Percentiles rank a stretch among this genome's conserved stretches.
Evolutionary conservation across 1,284 basidiomycete genomes (phyloP).

Genomic region (Heterobasidion occidentale): DNA sequence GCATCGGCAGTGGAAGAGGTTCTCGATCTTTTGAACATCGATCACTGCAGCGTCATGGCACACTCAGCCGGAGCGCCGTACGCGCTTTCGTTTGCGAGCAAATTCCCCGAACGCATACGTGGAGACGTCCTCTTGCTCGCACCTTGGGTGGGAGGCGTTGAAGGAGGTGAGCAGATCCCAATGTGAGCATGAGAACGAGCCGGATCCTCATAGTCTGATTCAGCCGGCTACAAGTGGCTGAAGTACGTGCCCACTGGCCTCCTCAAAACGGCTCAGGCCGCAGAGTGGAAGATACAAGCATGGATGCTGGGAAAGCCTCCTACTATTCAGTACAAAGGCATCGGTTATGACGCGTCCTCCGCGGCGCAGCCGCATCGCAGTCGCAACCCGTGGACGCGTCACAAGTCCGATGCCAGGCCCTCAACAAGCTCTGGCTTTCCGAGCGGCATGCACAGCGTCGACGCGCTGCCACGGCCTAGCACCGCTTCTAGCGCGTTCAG

Average conservation of each 20-base stretch:
- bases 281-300: slow-evolving; percentile 93
- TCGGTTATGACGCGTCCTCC: slow-evolving; percentile 52
- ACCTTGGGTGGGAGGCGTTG: slow-evolving; percentile 93
- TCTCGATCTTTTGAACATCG: slow-evolving; percentile 72
- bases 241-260: slow-evolving; percentile 94
- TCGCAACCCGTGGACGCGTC: slow-evolving; percentile 11
- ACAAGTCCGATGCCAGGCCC: slow-evolving; percentile 16
- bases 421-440: slow-evolving; percentile 14
- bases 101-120: slow-evolving; percentile 63
- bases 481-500: slow-evolving; percentile 60
- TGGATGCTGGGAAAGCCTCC: slow-evolving; percentile 97
- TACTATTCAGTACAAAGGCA: slow-evolving; percentile 69
- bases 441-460: neutral
- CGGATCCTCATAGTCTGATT: slow-evolving; percentile 2
- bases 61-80: slow-evolving; percentile 98
- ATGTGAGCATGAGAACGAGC: neutral
- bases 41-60: slow-evolving; percentile 84
- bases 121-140: slow-evolving; percentile 88
- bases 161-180: slow-evolving; percentile 60
- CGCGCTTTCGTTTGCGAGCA: slow-evolving; percentile 81
- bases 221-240: slow-evolving; percentile 89
- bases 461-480: slow-evolving; percentile 39
- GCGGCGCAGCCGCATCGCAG: slow-evolving; percentile 14
- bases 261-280: slow-evolving; percentile 91
- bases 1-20: slow-evolving; percentile 85